A percentile compares a stretch with the other conserved stretches of the same genome.
These are phyloP conservation scores for Diacronema lutheri DNA, from an alignment of 78 protist genomes.

Conservation along the genomic window DNA sequence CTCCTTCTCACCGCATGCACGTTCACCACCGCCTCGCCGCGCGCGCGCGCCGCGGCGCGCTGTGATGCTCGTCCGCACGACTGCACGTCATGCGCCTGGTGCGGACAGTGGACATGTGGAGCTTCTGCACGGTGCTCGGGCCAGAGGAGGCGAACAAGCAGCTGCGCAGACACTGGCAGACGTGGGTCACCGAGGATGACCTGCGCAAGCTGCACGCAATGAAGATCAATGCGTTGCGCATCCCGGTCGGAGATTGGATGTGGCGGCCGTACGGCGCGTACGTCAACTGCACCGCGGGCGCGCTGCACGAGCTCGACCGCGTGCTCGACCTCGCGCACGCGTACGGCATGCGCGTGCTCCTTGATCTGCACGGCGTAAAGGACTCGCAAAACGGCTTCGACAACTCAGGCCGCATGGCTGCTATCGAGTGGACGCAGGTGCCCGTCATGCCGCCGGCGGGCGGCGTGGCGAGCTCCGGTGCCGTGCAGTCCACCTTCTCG, in stretches of 20 bases:
- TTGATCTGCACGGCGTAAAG: neutral
- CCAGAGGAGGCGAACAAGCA: constrained; percentile 4
- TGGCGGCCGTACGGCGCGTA: neutral
- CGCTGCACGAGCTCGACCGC: neutral
- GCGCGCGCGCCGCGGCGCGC: no score
- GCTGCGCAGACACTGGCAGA: constrained; percentile 12
- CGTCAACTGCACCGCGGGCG: neutral
- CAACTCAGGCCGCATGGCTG: neutral
- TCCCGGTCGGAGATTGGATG: constrained; percentile 20
- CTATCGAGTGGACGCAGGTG: neutral
- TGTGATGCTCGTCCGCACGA: no score
- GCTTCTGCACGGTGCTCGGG: neutral
- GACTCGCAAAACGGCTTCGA: constrained; percentile 8
- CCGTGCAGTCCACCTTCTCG: neutral
- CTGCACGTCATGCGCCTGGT: no score
- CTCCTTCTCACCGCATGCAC: no score
- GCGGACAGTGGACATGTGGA: neutral
- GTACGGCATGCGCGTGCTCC: neutral
- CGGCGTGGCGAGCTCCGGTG: no score
- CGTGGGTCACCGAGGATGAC: constrained; percentile 13
- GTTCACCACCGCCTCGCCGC: no score
- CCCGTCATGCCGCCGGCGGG: no score
- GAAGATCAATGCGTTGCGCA: neutral
- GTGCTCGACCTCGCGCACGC: neutral
- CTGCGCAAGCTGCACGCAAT: neutral